Conservation (phyloP, 1,284 basidiomycete genomes). For the Tremellales sp. region DNA sequence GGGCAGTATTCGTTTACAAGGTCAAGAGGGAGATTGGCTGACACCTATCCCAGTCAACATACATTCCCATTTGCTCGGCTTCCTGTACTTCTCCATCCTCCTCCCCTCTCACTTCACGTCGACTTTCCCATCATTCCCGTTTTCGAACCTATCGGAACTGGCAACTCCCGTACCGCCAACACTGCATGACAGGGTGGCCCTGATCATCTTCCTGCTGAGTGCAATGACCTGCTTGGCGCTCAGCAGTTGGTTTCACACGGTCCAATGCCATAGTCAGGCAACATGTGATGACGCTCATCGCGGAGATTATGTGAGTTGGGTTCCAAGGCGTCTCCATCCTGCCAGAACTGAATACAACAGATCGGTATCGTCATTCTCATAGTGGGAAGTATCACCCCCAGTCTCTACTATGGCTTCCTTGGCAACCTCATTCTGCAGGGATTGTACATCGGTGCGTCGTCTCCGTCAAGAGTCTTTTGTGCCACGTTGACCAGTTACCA, state of each 20-base stretch:
- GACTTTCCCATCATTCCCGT: conserved; percentile 45
- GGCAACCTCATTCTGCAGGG: conserved; percentile 26
- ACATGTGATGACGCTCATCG: conserved; percentile 52
- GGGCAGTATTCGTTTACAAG: conserved; percentile 14
- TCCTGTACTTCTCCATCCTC: conserved; percentile 60
- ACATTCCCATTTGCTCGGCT: conserved; percentile 77
- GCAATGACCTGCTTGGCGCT: conserved; percentile 70
- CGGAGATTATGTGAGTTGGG: conserved; percentile 46
- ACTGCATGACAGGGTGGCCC: conserved; percentile 62
- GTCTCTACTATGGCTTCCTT: conserved; percentile 51
- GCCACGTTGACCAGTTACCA: conserved; percentile 9
- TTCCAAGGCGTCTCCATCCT: not conserved
- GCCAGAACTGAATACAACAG: conserved; percentile 12
- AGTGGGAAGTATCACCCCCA: conserved; percentile 76
- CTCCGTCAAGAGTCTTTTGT: conserved; percentile 1
- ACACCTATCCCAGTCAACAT: conserved; percentile 66
- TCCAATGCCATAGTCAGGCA: conserved; percentile 66
- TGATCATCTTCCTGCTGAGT: conserved; percentile 66
- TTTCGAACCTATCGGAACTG: conserved; percentile 3
- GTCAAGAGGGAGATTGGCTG: not conserved
- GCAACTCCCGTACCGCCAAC: conserved; percentile 26
- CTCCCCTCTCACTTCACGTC: conserved; percentile 56
- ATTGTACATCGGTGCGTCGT: conserved; percentile 54
- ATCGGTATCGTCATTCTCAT: conserved; percentile 56
- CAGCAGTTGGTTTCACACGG: conserved; percentile 73